Evolutionary conservation across 106 monocot species (phyloP).

Genomic region (Acanthochlamys bracteata): DNA sequence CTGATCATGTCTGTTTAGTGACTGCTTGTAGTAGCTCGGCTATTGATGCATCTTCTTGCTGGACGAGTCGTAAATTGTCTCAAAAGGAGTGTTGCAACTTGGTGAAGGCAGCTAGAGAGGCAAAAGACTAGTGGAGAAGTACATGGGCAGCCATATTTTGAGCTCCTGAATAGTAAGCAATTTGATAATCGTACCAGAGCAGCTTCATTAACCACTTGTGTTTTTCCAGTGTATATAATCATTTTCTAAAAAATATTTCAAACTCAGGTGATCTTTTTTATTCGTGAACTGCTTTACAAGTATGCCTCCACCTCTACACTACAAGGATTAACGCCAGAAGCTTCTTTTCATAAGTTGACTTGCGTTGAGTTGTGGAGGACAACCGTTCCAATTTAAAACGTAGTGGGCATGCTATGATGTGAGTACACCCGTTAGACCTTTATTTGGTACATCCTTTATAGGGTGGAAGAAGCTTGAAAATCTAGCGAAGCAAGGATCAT

Average conservation of each 20-base stretch:
- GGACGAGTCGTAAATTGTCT: too few relatives aligned
- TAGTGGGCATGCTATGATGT: background rate
- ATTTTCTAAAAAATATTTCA: conserved; percentile 4
- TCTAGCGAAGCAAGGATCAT: background rate
- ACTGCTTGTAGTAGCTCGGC: too few relatives aligned
- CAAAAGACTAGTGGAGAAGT: too few relatives aligned
- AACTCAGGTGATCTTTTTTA: conserved; percentile 2
- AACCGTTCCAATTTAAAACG: conserved; percentile 2
- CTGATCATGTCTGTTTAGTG: too few relatives aligned
- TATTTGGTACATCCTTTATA: conserved; percentile 6
- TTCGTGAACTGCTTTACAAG: background rate
- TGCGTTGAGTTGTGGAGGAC: too few relatives aligned
- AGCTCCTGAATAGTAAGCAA: background rate
- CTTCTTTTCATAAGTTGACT: conserved; percentile 13
- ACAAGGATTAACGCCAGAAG: background rate
- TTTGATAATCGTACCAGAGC: conserved; percentile 5
- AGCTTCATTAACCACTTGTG: background rate
- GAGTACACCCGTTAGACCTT: conserved; percentile 2
- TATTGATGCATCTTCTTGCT: too few relatives aligned
- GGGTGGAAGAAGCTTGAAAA: background rate
- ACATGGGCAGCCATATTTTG: too few relatives aligned
- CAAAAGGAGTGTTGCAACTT: too few relatives aligned
- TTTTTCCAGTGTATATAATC: background rate
- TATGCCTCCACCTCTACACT: background rate
- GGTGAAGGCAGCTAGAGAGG: too few relatives aligned